A percentile compares a stretch with the other conserved stretches of the same genome.
Conservation (phyloP, 805 yeast species). For the Yarrowia deformans region DNA sequence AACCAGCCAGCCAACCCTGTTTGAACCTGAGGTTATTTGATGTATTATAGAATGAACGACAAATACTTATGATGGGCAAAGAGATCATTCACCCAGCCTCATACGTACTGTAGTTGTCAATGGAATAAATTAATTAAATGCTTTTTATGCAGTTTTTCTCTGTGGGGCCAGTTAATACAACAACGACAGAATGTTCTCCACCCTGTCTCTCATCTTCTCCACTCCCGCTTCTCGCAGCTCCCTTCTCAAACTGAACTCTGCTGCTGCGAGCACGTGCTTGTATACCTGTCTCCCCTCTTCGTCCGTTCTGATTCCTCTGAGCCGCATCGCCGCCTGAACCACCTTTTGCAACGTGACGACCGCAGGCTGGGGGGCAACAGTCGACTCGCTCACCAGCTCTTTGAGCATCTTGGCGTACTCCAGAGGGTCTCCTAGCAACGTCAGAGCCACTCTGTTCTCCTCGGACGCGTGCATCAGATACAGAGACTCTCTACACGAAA, state of each 20-base stretch:
- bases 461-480: slow-evolving; percentile 22
- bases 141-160: neutral
- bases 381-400: slow-evolving; percentile 13
- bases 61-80: too few species aligned
- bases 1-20: slow-evolving; percentile 3
- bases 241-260: slow-evolving; percentile 19
- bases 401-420: slow-evolving; percentile 31
- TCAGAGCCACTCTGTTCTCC: slow-evolving; percentile 30
- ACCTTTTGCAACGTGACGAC: slow-evolving; percentile 24
- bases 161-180: neutral
- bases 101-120: too few species aligned
- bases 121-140: slow-evolving; percentile 5
- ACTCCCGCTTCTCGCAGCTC: slow-evolving; percentile 3
- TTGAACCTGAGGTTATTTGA: neutral
- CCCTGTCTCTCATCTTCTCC: slow-evolving; percentile 24
- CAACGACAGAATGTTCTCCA: slow-evolving; percentile 26
- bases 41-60: slow-evolving; percentile 13
- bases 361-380: slow-evolving; percentile 12
- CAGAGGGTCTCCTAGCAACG: slow-evolving; percentile 14
- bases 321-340: slow-evolving; percentile 26
- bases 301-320: slow-evolving; percentile 11
- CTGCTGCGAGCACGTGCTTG: slow-evolving; percentile 23
- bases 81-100: too few species aligned
- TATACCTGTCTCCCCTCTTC: slow-evolving; percentile 23
- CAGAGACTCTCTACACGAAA: slow-evolving; percentile 5